Conservation (phyloP, 2,329 filamentous ascomycete genomes). For the Aspergillus sp. region DNA sequence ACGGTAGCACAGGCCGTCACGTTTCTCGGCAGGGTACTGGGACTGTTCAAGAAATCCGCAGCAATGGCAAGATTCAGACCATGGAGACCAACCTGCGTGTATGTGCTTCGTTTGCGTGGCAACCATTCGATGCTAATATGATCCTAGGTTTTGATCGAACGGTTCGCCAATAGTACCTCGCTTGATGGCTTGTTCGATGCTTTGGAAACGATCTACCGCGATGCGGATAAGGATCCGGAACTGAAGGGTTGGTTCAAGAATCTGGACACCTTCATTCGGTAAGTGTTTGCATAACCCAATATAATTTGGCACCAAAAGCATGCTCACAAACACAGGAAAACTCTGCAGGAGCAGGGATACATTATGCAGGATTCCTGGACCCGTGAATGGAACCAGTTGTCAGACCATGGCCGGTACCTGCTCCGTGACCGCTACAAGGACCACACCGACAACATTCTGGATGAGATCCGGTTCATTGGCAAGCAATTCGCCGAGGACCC, state of each 20-base stretch:
- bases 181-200: slow-evolving; percentile 81
- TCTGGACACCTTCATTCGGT: slow-evolving; percentile 70
- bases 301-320: not conserved
- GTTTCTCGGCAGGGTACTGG: slow-evolving; percentile 64
- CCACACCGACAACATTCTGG: slow-evolving; percentile 81
- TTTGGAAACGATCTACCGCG: slow-evolving; percentile 79
- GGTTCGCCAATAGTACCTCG: slow-evolving; percentile 93
- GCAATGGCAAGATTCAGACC: slow-evolving; percentile 60
- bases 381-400: slow-evolving; percentile 77
- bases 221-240: slow-evolving; percentile 83
- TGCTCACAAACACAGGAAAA: slow-evolving; percentile 52
- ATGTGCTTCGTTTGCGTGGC: slow-evolving; percentile 34
- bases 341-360: slow-evolving; percentile 85
- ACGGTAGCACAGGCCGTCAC: slow-evolving; percentile 70
- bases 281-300: slow-evolving; percentile 8
- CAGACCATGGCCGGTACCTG: slow-evolving; percentile 81
- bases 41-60: slow-evolving; percentile 70
- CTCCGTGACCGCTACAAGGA: slow-evolving; percentile 83
- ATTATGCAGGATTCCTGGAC: slow-evolving; percentile 79
- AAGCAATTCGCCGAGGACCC: slow-evolving; percentile 87
- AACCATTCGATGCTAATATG: slow-evolving; percentile 49
- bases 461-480: slow-evolving; percentile 86
- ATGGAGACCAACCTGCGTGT: slow-evolving; percentile 80
- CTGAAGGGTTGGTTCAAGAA: slow-evolving; percentile 86
- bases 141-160: slow-evolving; percentile 77